Conservation (phyloP, 2,329 filamentous ascomycete genomes). For the Claviceps fusiformis region DNA sequence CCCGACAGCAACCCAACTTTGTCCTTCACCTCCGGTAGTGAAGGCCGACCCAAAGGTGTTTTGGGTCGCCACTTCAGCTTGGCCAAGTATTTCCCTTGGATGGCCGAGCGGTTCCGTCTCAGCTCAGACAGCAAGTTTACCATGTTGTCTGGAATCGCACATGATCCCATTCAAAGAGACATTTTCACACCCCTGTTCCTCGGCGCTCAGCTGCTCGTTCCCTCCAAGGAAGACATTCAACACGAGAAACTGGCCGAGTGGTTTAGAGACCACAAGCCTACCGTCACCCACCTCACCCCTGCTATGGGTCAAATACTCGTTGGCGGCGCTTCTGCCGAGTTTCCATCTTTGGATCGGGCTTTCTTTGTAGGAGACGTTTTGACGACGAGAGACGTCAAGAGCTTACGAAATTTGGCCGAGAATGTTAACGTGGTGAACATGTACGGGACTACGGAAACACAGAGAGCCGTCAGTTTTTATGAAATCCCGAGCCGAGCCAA, state of each 20-base stretch:
- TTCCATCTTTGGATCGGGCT: slow-evolving; percentile 61
- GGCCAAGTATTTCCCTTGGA: slow-evolving; percentile 84
- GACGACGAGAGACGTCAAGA: slow-evolving; percentile 68
- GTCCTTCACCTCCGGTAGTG: slow-evolving; percentile 59
- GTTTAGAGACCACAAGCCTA: slow-evolving; percentile 64
- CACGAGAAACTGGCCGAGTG: slow-evolving; percentile 79
- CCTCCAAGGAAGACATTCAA: slow-evolving; percentile 69
- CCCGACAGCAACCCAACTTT: slow-evolving; percentile 74
- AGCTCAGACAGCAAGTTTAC: slow-evolving; percentile 59
- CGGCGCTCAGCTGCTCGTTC: slow-evolving; percentile 66
- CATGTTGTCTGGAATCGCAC: slow-evolving; percentile 72
- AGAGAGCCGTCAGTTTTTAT: slow-evolving; percentile 1
- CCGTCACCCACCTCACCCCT: slow-evolving; percentile 79
- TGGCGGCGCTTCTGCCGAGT: slow-evolving; percentile 66
- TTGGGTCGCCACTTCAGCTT: slow-evolving; percentile 76
- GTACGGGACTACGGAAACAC: slow-evolving; percentile 81
- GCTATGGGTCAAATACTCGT: slow-evolving; percentile 93
- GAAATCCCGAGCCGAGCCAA: slow-evolving; percentile 55
- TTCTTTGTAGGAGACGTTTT: slow-evolving; percentile 91
- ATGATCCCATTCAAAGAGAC: slow-evolving; percentile 55
- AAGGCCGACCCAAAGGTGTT: slow-evolving; percentile 76
- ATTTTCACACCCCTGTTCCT: slow-evolving; percentile 87
- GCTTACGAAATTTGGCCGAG: slow-evolving; percentile 60
- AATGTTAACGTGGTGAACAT: slow-evolving; percentile 71
- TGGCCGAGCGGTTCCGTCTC: slow-evolving; percentile 74